Evolutionary conservation across 1,284 basidiomycete species (phyloP).

Genomic region (Termitomyces sp.): DNA sequence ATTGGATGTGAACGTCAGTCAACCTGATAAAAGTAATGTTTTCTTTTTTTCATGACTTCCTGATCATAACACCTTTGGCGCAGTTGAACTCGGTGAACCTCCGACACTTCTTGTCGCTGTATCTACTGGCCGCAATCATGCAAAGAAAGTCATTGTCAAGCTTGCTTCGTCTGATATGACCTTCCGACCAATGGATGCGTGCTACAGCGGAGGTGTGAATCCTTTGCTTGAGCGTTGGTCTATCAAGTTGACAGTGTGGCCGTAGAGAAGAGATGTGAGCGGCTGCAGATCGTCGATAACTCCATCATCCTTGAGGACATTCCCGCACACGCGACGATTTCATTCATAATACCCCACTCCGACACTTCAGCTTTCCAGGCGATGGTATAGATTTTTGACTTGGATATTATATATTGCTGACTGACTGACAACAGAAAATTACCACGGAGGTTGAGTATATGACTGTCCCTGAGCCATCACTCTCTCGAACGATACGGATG

Average conservation of each 20-base stretch:
- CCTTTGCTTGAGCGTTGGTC: background rate
- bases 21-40: constrained; percentile 52
- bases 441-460: constrained; percentile 55
- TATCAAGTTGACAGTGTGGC: background rate
- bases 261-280: constrained; percentile 17
- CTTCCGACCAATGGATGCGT: constrained; percentile 45
- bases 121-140: constrained; percentile 60
- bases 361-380: constrained; percentile 50
- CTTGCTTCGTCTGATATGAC: constrained; percentile 49
- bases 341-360: constrained; percentile 57
- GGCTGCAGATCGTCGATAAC: constrained; percentile 33
- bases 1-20: constrained; percentile 53
- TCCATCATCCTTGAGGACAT: constrained; percentile 45
- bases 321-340: constrained; percentile 36
- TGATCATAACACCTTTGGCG: constrained; percentile 4
- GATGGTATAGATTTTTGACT: constrained; percentile 38
- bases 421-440: constrained; percentile 51
- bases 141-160: constrained; percentile 48
- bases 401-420: background rate
- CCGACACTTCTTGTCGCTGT: constrained; percentile 51
- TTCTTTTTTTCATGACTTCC: constrained; percentile 1
- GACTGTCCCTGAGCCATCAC: constrained; percentile 46
- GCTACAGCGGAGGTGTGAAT: constrained; percentile 30
- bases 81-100: constrained; percentile 65
- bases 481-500: constrained; percentile 47